Base-by-base conservation (phyloP, 805 yeast genomes). In the Pichia heedii region DNA sequence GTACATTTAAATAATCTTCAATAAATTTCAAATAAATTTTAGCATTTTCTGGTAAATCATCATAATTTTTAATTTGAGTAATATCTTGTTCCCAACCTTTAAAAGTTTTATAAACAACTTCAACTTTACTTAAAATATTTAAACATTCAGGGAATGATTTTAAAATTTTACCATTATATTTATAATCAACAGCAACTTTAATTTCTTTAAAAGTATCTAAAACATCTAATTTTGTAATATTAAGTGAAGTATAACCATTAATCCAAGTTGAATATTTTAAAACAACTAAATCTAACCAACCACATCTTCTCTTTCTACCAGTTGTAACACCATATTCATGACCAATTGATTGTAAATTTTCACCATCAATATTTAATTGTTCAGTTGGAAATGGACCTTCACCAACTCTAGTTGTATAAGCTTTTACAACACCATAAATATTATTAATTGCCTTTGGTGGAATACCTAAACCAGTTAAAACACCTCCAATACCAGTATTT, bases 301-400 rank as follows among this genome's bases (percentile, higher is more conserved):
- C 98, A 66, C 98, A 93, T 69, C 98, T 81, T 73, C 98, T 84
- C 76, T 89, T 88, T 71, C 98, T 82, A 54, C 98, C 98, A 32
- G 98, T 93, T 51, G 98, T 93, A 54, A 93, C 98, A 67, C 98
- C 98, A 58, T 62, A 85, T 68, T 93, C 98, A 46, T 89, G 95
- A 58, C 98, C 98, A 50, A 93, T 85, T 36, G 73, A 67, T 66
- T 93, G 98, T 60, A 93, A 73, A 52, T 78, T 77, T 57, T 84
- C 95, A 59, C 98, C 98, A 39, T 70, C 77, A 32, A 69, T 79
- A 64, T 90, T 88, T 61, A 89, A 75, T 64, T 89, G 97, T 68
- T 93, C 98, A 45, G 97, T 82, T 49, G 98, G 97, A 84, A 93
- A 93, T 27, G 98, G 98, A 52, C 98, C 98, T 62, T 89, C 97